Conservation (phyloP, 2,329 filamentous ascomycete species). For the Mycosphaerella sp. region DNA sequence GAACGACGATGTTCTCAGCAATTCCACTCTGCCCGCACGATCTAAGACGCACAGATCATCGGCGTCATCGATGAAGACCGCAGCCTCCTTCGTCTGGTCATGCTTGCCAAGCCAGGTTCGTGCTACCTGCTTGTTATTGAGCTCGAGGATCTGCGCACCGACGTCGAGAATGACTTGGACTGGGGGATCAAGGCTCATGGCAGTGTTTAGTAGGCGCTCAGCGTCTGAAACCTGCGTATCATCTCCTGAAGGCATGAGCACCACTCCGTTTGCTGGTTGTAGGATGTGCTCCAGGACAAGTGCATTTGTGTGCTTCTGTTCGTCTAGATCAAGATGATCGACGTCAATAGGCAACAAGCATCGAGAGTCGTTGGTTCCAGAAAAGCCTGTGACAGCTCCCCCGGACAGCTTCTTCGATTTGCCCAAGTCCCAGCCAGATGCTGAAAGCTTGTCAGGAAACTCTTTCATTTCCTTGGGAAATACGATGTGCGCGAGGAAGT, state of each 20-base stretch:
- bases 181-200: conserved; percentile 37
- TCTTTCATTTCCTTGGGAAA: conserved; percentile 59
- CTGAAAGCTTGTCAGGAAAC: conserved; percentile 57
- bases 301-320: conserved; percentile 59
- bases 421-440: conserved; percentile 63
- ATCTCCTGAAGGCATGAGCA: conserved; percentile 10
- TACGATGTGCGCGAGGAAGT: conserved; percentile 60
- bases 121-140: conserved; percentile 53
- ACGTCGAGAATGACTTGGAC: conserved; percentile 63
- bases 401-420: conserved; percentile 42
- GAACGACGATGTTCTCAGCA: conserved; percentile 55
- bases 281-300: conserved; percentile 57
- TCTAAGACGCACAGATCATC: conserved; percentile 53
- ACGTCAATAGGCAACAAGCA: conserved; percentile 57
- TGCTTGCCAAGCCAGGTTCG: conserved; percentile 46
- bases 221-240: conserved; percentile 15
- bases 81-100: conserved; percentile 35
- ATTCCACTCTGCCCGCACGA: conserved; percentile 42
- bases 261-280: conserved; percentile 43
- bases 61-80: conserved; percentile 53
- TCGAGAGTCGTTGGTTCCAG: conserved; percentile 63
- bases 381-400: conserved; percentile 59
- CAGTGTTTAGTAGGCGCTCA: conserved; percentile 41
- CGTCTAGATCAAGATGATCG: conserved; percentile 53
- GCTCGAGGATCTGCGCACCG: conserved; percentile 63